phyloP scores from a whole-genome alignment of 495 filamentous ascomycete genomes.

The Opeltia flavorubescens region DNA sequence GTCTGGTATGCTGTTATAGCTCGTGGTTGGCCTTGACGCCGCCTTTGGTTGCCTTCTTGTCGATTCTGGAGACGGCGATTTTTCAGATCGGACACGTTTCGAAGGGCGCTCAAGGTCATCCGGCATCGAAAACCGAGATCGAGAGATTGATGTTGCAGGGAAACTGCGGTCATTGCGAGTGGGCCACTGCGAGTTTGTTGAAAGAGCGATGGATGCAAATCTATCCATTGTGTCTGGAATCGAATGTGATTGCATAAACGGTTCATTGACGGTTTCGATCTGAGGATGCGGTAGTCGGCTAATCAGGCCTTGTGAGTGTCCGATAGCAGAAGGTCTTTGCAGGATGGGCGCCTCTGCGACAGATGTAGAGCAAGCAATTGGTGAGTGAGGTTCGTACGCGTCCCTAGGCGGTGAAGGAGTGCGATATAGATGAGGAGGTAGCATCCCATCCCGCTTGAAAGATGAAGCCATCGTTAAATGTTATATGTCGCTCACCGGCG shows the following conservation, averaged over 20 bases:
- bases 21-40: conserved; percentile 28
- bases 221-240: conserved; percentile 30
- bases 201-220: conserved; percentile 40
- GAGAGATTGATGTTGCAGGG: not conserved
- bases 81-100: conserved; percentile 48
- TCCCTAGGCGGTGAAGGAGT: conserved; percentile 41
- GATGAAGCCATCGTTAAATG: conserved; percentile 19
- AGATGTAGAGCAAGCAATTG: conserved; percentile 13
- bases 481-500: not conserved
- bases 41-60: conserved; percentile 9
- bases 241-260: not conserved
- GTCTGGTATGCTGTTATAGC: conserved; percentile 26
- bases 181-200: conserved; percentile 26
- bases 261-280: not conserved
- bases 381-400: conserved; percentile 39
- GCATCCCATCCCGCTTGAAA: conserved; percentile 26
- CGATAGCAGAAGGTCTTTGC: not conserved
- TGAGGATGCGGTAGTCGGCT: not conserved
- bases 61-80: conserved; percentile 34
- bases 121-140: not conserved
- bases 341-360: conserved; percentile 14
- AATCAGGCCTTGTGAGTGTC: not conserved
- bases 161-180: not conserved
- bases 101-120: conserved; percentile 26
- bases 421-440: conserved; percentile 35